A percentile compares a stretch with the other conserved stretches of the same genome.
phyloP scores from a whole-genome alignment of 306 rosid genomes.

The Rosa multiflora region DNA sequence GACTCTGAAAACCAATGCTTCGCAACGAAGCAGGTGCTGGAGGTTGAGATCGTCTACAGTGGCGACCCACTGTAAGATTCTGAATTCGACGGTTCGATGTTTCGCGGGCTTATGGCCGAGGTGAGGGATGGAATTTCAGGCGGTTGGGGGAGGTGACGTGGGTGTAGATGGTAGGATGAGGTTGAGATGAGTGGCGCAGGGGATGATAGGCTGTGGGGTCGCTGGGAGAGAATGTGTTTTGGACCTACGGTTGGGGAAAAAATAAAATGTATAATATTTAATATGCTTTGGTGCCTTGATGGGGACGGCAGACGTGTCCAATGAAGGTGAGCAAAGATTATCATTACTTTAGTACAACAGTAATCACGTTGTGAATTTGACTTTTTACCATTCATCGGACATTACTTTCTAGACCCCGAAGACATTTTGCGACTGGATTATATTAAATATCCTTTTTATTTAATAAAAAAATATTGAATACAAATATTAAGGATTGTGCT shows the following conservation, averaged over 20 bases:
- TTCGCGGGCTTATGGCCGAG: background rate
- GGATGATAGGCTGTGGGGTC: background rate
- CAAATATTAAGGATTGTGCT: no score
- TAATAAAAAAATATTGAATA: no score
- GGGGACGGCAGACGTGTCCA: slow-evolving; percentile 1
- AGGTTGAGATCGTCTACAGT: background rate
- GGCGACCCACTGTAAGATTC: background rate
- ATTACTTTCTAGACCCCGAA: no score
- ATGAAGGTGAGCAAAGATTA: background rate
- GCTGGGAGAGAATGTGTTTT: background rate
- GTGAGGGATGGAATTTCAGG: background rate
- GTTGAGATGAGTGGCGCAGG: background rate
- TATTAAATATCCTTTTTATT: no score
- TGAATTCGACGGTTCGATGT: background rate
- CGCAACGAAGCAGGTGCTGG: background rate
- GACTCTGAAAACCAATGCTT: background rate
- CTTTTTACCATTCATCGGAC: no score
- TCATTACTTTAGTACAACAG: background rate
- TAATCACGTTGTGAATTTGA: background rate
- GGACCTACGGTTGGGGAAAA: background rate
- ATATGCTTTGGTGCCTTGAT: background rate
- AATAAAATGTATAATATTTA: background rate
- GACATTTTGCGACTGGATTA: no score
- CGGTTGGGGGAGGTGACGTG: background rate
- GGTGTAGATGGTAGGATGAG: background rate